These are phyloP conservation scores for Wickerhamomyces sydowiorum DNA, from an alignment of 805 yeast species.

Conservation along the genomic window DNA sequence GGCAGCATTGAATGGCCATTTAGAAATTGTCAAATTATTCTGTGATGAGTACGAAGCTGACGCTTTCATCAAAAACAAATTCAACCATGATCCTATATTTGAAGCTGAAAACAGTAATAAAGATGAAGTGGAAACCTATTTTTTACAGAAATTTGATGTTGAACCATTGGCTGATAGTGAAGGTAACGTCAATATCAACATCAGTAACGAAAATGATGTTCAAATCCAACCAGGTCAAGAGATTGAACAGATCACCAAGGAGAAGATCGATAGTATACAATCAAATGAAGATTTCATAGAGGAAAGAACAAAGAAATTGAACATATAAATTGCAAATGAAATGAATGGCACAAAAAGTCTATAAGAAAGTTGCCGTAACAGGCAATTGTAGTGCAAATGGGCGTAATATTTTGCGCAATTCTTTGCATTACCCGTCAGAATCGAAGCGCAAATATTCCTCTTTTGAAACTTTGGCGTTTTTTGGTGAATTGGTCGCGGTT, in stretches of 20 bases:
- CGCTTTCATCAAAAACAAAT: slow-evolving; percentile 68
- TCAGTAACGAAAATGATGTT: slow-evolving; percentile 24
- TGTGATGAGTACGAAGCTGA: slow-evolving; percentile 77
- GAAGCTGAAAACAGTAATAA: slow-evolving; percentile 83
- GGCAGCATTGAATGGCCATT: slow-evolving; percentile 89
- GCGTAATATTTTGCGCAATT: background rate
- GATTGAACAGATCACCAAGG: slow-evolving; percentile 42
- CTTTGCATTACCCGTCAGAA: background rate
- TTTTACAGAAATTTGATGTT: slow-evolving; percentile 66
- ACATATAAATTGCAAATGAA: slow-evolving; percentile 1
- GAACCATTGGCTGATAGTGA: slow-evolving; percentile 52
- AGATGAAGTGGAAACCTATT: slow-evolving; percentile 72
- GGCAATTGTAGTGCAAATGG: too few species aligned
- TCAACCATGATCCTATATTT: slow-evolving; percentile 77
- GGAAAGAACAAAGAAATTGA: slow-evolving; percentile 24
- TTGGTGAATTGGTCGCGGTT: background rate
- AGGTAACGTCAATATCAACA: slow-evolving; percentile 28
- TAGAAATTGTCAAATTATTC: slow-evolving; percentile 60
- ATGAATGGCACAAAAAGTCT: too few species aligned
- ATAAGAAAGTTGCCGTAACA: too few species aligned
- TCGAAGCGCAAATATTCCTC: background rate
- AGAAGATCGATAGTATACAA: slow-evolving; percentile 35
- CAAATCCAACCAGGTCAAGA: slow-evolving; percentile 45
- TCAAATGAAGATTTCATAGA: slow-evolving; percentile 25
- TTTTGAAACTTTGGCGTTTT: background rate